Evolutionary conservation across 352 stramenopile species (phyloP).

Genomic region (Peronospora tabacina): DNA sequence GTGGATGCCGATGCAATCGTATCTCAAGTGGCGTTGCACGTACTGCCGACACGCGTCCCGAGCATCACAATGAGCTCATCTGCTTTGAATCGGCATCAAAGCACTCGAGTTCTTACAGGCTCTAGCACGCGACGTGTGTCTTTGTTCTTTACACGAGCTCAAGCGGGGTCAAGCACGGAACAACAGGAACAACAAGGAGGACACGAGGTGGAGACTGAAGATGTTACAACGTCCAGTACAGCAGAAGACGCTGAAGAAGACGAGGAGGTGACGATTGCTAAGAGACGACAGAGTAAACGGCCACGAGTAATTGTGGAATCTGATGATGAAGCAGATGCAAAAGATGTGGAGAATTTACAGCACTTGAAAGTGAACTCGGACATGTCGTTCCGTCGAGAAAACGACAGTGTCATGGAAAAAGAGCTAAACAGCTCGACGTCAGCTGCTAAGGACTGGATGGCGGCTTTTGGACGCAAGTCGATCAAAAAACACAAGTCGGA

Average conservation of each 20-base stretch:
- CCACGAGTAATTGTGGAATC: constrained; percentile 60
- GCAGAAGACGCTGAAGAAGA: constrained; percentile 42
- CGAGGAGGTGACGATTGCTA: constrained; percentile 30
- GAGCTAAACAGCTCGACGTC: constrained; percentile 26
- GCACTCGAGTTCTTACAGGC: background rate
- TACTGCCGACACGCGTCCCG: constrained; percentile 27
- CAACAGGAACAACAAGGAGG: constrained; percentile 5
- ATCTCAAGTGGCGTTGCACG: constrained; percentile 22
- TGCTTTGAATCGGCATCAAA: constrained; percentile 10
- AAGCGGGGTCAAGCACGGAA: background rate
- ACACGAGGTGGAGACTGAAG: constrained; percentile 2
- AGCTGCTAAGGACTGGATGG: constrained; percentile 51
- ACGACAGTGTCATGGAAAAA: constrained; percentile 27
- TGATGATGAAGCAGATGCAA: constrained; percentile 35
- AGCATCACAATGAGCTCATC: constrained; percentile 30
- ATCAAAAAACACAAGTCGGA: constrained; percentile 23
- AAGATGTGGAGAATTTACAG: constrained; percentile 8
- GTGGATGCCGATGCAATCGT: constrained; percentile 40
- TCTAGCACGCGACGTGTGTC: constrained; percentile 25
- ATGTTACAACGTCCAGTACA: constrained; percentile 24
- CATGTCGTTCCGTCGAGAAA: constrained; percentile 33
- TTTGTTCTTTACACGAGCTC: constrained; percentile 30
- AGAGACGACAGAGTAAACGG: constrained; percentile 38
- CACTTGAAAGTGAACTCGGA: constrained; percentile 32
- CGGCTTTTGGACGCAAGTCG: constrained; percentile 34